Percentiles rank a stretch among this genome's conserved stretches.
phyloP scores from a whole-genome alignment of 345 rosid genomes.

The Acer campestre region DNA sequence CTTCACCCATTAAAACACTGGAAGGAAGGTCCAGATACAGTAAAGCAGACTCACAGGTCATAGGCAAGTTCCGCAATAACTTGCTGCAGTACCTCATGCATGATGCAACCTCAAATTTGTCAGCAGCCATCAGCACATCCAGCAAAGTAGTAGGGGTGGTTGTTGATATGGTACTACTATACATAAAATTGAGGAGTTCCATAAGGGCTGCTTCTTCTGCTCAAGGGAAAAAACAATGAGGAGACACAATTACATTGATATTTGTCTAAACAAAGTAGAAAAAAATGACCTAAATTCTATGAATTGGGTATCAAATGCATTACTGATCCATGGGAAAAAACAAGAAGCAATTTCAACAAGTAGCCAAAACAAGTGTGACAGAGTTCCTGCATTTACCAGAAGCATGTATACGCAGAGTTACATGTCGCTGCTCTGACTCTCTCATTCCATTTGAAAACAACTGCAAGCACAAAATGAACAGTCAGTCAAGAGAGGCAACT shows the following conservation, averaged over 20 bases:
- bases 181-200: constrained; percentile 83
- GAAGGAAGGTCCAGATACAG: constrained; percentile 81
- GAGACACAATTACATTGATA: background rate
- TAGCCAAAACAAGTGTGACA: background rate
- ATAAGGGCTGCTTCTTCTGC: constrained; percentile 83
- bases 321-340: background rate
- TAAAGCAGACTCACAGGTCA: constrained; percentile 79
- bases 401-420: constrained; percentile 66
- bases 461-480: constrained; percentile 34
- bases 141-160: constrained; percentile 55
- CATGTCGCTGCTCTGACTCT: constrained; percentile 68
- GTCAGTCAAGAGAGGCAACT: background rate
- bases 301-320: background rate
- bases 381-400: constrained; percentile 47
- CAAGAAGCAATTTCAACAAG: background rate
- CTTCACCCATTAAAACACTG: constrained; percentile 61
- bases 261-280: background rate
- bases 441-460: constrained; percentile 82
- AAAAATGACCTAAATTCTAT: too few species aligned
- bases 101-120: constrained; percentile 83
- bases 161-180: constrained; percentile 50
- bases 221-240: constrained; percentile 14
- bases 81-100: constrained; percentile 82
- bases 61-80: constrained; percentile 58
- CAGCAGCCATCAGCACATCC: constrained; percentile 77